Percentiles rank a stretch among this genome's conserved stretches.
Conservation (phyloP, 179 eudicot genomes). For the Carnegiea gigantea region DNA sequence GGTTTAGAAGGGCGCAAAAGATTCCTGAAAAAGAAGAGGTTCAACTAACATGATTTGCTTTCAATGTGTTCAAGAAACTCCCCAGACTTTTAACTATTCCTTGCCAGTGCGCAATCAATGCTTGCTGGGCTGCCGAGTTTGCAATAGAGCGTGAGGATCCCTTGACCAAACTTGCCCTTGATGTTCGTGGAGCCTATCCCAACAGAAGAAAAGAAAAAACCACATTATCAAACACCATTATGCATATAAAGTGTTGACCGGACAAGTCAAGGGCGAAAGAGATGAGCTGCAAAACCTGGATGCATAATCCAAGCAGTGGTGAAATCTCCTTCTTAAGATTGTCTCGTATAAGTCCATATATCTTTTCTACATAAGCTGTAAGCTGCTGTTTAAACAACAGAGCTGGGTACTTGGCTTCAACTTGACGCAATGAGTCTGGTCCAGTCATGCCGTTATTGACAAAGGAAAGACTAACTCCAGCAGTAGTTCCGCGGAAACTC, state of each 20-base stretch:
- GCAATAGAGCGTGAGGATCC: conserved; percentile 83
- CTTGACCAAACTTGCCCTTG: conserved; percentile 95
- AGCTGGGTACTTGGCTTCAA: conserved; percentile 98
- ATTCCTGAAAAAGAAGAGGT: neutral
- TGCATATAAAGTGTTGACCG: neutral
- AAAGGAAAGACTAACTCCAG: conserved; percentile 68
- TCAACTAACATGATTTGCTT: conserved; percentile 74
- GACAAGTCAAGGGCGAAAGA: neutral
- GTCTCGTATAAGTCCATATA: conserved; percentile 92
- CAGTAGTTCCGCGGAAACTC: conserved; percentile 92
- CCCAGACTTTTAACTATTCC: conserved; percentile 86
- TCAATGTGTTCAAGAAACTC: conserved; percentile 69
- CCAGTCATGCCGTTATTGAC: conserved; percentile 57
- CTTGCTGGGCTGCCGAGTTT: conserved; percentile 85
- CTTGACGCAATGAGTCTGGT: conserved; percentile 69
- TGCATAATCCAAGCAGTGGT: conserved; percentile 89
- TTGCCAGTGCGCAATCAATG: conserved; percentile 96
- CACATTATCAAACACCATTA: conserved; percentile 5
- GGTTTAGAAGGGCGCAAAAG: neutral
- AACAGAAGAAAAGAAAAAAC: conserved; percentile 8
- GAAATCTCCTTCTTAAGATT: conserved; percentile 94
- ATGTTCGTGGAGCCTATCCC: conserved; percentile 89
- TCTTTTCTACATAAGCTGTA: conserved; percentile 94
- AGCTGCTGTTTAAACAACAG: conserved; percentile 97
- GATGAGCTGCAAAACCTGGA: conserved; percentile 57